Base-by-base conservation (phyloP, 805 yeast species). In the Myxozyma neotropica region DNA sequence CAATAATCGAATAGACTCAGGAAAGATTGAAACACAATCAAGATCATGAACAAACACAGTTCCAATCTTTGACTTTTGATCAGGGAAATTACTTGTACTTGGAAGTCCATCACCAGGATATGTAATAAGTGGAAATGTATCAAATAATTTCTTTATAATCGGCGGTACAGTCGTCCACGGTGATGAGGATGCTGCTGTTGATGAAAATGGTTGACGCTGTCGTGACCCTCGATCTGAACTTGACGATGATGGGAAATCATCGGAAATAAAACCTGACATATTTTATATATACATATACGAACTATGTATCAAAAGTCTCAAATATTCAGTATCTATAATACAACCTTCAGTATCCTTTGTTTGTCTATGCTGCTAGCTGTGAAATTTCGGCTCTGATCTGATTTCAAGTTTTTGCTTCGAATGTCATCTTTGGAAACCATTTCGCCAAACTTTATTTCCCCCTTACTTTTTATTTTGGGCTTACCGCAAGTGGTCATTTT, bases 101-200 rank as follows among this genome's bases (percentile, higher is more conserved):
- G 39, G 35, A 12, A 45, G n/a, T 13, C 43, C 42, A 3, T 57
- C 49, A 2, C 29, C 57, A 2, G 45, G 44, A 29, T 52, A 60
- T 36, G 39, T 39, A 7, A 50, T 21, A 10, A 60, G 40, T 21
- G 64, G 64, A 39, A 60, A 60, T 13, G 13, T 53, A 49, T 60
- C 64, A 33, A 60, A 60, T 5, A 60, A 10, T 3, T 19, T 44
- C 49, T 60, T 60, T 27, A 60, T 47, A 4, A 51, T n/a, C 29
- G 47, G 39, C 38, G 64, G 64, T 8, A 59, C 61, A 15, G 42
- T 40, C 55, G 47, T 57, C 53, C 53, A 48, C 26, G 47, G 33
- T 21, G 50, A 33, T 21, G 48, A 8, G 31, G 40, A 3, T 24
- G 53, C 7, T 35, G 53, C 21, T 35, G 49, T 19, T 42, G 46